A percentile compares a stretch with the other conserved stretches of the same genome.
phyloP scores from a whole-genome alignment of 2,329 filamentous ascomycete genomes.

The Sclerotinia nivalis region DNA sequence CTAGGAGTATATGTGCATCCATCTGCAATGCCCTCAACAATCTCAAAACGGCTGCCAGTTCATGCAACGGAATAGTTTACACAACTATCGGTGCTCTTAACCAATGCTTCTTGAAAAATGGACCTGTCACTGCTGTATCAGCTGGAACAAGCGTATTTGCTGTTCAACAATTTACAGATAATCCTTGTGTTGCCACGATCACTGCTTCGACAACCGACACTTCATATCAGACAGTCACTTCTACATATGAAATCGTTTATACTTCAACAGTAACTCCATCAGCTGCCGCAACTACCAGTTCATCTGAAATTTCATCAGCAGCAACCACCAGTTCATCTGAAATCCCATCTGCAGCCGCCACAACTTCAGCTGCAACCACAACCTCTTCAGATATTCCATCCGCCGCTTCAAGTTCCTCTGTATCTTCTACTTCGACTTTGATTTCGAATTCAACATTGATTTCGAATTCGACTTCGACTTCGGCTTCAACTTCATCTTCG shows the following conservation, averaged over 20 bases:
- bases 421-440: neutral
- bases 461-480: neutral
- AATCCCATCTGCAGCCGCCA: no score
- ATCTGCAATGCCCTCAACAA: constrained; percentile 1
- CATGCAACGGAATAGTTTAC: constrained; percentile 3
- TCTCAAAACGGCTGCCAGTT: neutral
- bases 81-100: neutral
- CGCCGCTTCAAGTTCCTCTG: neutral
- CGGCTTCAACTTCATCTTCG: no score
- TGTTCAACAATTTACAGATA: neutral
- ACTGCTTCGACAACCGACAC: neutral
- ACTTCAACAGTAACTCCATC: constrained; percentile 2
- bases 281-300: neutral
- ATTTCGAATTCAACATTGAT: neutral
- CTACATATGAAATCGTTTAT: neutral
- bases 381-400: neutral
- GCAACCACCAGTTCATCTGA: neutral
- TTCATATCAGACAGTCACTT: neutral
- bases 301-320: neutral
- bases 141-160: neutral
- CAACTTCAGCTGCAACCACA: neutral
- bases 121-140: neutral
- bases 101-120: neutral
- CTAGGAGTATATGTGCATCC: neutral
- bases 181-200: neutral